These are phyloP conservation scores for Penicillium expansum DNA, from an alignment of 2,329 filamentous ascomycete species.

Conservation along the genomic window DNA sequence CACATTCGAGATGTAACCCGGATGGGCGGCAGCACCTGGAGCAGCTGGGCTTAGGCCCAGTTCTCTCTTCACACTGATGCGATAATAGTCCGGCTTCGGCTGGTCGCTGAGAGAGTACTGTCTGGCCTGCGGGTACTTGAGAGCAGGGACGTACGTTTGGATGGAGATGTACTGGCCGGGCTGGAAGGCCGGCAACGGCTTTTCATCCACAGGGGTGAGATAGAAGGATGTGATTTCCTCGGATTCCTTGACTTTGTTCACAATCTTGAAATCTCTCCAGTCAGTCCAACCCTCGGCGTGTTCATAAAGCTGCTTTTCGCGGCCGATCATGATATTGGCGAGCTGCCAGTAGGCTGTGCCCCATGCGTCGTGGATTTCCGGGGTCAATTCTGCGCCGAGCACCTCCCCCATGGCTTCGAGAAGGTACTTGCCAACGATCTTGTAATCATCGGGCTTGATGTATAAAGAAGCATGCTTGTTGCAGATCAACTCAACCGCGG, in stretches of 20 bases:
- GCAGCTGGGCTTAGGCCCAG: conserved; percentile 50
- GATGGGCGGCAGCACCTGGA: conserved; percentile 50
- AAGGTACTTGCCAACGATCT: conserved; percentile 67
- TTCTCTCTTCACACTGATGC: conserved; percentile 70
- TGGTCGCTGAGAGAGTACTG: conserved; percentile 72
- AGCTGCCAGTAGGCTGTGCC: conserved; percentile 69
- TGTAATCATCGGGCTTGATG: conserved; percentile 67
- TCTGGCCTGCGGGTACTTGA: conserved; percentile 63
- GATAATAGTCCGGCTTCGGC: conserved; percentile 60
- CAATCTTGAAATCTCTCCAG: conserved; percentile 67
- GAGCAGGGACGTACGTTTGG: conserved; percentile 55
- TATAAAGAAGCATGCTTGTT: conserved; percentile 72
- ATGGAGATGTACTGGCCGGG: conserved; percentile 73
- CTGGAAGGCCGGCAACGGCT: conserved; percentile 60
- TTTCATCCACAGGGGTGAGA: conserved; percentile 61
- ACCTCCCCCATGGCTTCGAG: conserved; percentile 65
- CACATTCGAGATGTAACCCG: conserved; percentile 67
- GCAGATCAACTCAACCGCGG: conserved; percentile 65
- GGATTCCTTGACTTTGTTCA: conserved; percentile 63
- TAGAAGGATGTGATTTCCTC: conserved; percentile 70
- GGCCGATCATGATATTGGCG: conserved; percentile 67
- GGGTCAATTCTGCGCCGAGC: conserved; percentile 65
- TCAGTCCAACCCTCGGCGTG: conserved; percentile 61
- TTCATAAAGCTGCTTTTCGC: conserved; percentile 63
- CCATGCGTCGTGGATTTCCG: conserved; percentile 66